Percentiles rank a stretch among this genome's conserved stretches.
Conservation (phyloP, 352 stramenopile genomes). For the Phytophthora sp. region DNA sequence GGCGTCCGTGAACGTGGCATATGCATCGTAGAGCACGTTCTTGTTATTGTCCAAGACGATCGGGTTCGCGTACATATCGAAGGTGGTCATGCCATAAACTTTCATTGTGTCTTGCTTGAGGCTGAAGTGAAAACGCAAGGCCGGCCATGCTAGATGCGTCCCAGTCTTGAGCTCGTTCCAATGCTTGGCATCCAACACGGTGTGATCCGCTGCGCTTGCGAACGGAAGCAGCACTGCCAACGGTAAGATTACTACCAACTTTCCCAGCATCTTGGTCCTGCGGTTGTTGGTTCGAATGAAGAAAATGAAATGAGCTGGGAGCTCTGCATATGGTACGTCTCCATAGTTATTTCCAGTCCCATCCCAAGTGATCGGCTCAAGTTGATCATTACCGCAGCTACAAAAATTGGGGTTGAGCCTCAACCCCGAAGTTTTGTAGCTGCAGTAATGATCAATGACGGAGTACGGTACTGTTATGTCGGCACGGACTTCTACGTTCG, state of each 20-base stretch:
- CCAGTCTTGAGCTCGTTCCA: constrained; percentile 10
- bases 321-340: background rate
- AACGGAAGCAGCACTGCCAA: constrained; percentile 10
- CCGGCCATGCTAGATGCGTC: constrained; percentile 28
- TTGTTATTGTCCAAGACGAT: constrained; percentile 22
- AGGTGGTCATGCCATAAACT: constrained; percentile 33
- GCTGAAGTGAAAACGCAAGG: constrained; percentile 36
- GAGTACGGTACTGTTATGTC: too few relatives aligned
- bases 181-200: background rate
- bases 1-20: constrained; percentile 25
- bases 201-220: background rate
- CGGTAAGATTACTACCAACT: constrained; percentile 5
- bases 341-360: background rate
- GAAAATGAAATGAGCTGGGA: constrained; percentile 14
- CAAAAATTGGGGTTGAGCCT: too few relatives aligned
- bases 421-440: background rate
- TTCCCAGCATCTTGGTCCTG: constrained; percentile 5
- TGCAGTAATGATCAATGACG: too few relatives aligned
- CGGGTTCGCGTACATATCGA: constrained; percentile 42
- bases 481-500: too few relatives aligned
- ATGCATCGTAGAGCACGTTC: constrained; percentile 43
- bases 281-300: too few relatives aligned
- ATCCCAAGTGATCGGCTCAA: background rate
- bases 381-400: too few relatives aligned
- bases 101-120: constrained; percentile 37